A percentile compares a stretch with the other conserved stretches of the same genome.
Conservation (phyloP, 805 yeast genomes). For the Myxozyma geophila region DNA sequence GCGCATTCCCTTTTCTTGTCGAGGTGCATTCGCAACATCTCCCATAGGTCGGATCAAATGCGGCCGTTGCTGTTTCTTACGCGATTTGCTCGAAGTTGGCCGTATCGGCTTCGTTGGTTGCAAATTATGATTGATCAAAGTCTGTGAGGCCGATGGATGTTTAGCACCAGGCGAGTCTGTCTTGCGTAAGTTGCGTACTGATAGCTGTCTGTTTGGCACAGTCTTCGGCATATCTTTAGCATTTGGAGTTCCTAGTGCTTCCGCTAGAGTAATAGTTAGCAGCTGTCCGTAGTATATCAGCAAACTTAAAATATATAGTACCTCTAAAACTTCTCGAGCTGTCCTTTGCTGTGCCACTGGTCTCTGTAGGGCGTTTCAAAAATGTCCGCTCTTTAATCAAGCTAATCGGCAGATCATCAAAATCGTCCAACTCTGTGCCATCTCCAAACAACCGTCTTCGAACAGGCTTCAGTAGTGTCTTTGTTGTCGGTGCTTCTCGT, state of each 20-base stretch:
- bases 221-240: not conserved
- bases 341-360: not conserved
- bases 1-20: constrained; percentile 50
- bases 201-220: not conserved
- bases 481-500: constrained; percentile 27
- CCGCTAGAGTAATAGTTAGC: not conserved
- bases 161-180: not conserved
- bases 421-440: constrained; percentile 46
- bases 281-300: not conserved
- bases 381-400: constrained; percentile 22
- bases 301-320: not conserved
- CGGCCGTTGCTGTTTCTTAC: constrained; percentile 32
- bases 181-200: constrained; percentile 6
- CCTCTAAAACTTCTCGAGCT: not conserved
- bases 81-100: constrained; percentile 6
- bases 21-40: constrained; percentile 24
- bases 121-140: not conserved
- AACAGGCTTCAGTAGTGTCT: constrained; percentile 30
- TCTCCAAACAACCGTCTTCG: constrained; percentile 37
- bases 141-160: not conserved
- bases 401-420: constrained; percentile 40
- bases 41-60: constrained; percentile 35
- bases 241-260: not conserved
- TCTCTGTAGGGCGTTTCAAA: constrained; percentile 3
- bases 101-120: not conserved